phyloP scores from a whole-genome alignment of 2,329 filamentous ascomycete genomes.

The Decorospora gaudefroyi region DNA sequence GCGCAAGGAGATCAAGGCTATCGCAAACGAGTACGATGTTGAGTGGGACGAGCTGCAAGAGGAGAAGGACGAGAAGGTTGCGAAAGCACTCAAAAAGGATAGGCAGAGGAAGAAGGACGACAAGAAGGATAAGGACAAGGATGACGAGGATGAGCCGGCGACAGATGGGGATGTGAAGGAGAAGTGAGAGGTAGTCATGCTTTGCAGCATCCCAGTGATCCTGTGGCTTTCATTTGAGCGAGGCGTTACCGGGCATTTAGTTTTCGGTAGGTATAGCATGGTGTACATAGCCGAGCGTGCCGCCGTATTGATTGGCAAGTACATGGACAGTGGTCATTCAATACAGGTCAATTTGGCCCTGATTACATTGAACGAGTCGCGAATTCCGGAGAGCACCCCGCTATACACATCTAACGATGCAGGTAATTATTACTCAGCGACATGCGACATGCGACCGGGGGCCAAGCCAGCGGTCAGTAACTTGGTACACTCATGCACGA shows the following conservation, averaged over 20 bases:
- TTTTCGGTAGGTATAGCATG: not conserved
- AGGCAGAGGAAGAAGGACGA: slow-evolving; percentile 45
- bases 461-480: slow-evolving; percentile 1
- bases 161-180: slow-evolving; percentile 3
- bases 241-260: slow-evolving; percentile 9
- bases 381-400: slow-evolving; percentile 6
- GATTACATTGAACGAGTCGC: too few relatives aligned
- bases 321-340: not conserved
- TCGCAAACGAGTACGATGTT: slow-evolving; percentile 86
- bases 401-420: not conserved
- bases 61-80: slow-evolving; percentile 66
- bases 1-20: slow-evolving; percentile 75
- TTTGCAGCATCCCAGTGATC: not conserved
- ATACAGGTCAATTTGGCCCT: not conserved
- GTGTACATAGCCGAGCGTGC: slow-evolving; percentile 1
- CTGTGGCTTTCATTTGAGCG: slow-evolving; percentile 8
- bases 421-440: too few relatives aligned
- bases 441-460: too few relatives aligned
- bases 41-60: slow-evolving; percentile 83
- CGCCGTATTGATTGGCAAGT: not conserved
- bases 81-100: slow-evolving; percentile 58
- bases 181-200: not conserved
- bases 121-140: slow-evolving; percentile 46
- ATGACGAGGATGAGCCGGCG: slow-evolving; percentile 23
- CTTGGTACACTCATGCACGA: slow-evolving; percentile 4